Evolutionary conservation across 169 alveolate genomes (phyloP).

Genomic region (Cystoisospora suis): DNA sequence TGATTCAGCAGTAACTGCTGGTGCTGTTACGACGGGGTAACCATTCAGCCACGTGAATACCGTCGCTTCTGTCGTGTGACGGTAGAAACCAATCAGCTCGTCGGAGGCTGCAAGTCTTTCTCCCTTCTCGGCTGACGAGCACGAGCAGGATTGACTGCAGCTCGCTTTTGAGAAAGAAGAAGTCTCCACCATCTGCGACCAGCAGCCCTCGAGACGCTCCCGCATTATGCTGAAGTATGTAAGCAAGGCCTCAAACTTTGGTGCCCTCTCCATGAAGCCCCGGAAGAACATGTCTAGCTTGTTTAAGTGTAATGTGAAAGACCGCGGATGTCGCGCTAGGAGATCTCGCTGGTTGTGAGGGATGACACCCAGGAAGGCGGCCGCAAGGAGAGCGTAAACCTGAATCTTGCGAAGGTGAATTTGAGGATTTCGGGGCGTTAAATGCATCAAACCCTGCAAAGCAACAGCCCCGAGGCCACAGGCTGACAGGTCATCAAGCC

Average conservation of each 20-base stretch:
- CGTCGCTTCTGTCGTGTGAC: conserved; percentile 21
- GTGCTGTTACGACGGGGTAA: background rate
- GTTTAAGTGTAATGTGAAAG: conserved; percentile 6
- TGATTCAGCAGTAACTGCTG: background rate
- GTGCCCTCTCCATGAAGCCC: conserved; percentile 40
- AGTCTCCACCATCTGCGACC: conserved; percentile 48
- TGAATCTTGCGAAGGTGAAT: conserved; percentile 47
- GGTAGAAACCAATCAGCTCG: conserved; percentile 37
- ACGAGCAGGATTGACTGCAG: conserved; percentile 25
- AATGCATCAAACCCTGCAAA: conserved; percentile 40
- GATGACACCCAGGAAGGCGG: conserved; percentile 44
- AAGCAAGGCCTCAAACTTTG: conserved; percentile 39
- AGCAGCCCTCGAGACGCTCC: conserved; percentile 34
- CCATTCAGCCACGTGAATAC: background rate
- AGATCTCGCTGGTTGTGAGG: conserved; percentile 38
- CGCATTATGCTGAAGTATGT: conserved; percentile 29
- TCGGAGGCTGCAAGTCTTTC: conserved; percentile 28
- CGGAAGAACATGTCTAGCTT: conserved; percentile 55
- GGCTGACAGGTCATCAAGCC: too few species aligned
- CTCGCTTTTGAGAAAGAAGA: background rate
- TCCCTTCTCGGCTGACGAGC: conserved; percentile 3
- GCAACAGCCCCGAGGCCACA: too few species aligned
- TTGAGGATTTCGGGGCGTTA: conserved; percentile 8
- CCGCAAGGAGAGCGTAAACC: conserved; percentile 43
- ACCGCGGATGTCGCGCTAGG: conserved; percentile 26